These are phyloP conservation scores for Paralagenidium karlingii DNA, from an alignment of 352 stramenopile species.

Conservation along the genomic window DNA sequence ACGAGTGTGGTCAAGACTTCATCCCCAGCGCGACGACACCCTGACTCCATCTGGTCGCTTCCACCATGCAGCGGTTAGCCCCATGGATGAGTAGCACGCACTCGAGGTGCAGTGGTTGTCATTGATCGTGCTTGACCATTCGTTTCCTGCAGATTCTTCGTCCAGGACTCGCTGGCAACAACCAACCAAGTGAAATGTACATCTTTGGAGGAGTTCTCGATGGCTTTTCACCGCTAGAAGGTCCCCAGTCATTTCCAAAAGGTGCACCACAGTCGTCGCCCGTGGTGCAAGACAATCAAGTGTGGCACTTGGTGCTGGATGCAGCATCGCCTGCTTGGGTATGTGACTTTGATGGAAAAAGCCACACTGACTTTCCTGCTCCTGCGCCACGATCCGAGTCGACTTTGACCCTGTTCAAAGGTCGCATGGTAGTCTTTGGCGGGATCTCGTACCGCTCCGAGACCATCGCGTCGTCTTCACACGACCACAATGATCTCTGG, in stretches of 20 bases:
- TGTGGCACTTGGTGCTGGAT: neutral
- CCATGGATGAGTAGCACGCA: too few species aligned
- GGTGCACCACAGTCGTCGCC: too few species aligned
- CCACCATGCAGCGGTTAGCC: neutral
- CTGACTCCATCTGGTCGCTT: neutral
- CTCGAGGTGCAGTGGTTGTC: neutral
- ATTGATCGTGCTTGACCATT: neutral
- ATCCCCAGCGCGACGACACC: slow-evolving; percentile 11
- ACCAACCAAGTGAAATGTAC: slow-evolving; percentile 26
- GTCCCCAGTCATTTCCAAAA: too few species aligned
- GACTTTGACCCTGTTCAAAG: neutral
- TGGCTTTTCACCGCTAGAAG: slow-evolving; percentile 10
- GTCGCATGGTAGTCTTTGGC: neutral
- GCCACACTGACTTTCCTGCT: neutral
- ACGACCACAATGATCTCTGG: neutral
- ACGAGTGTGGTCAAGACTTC: slow-evolving; percentile 4
- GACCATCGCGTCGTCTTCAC: neutral
- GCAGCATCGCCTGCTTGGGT: neutral
- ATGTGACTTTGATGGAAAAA: neutral
- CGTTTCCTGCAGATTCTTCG: neutral
- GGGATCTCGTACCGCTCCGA: slow-evolving; percentile 1
- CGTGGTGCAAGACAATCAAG: neutral
- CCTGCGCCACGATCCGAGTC: neutral
- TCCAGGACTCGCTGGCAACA: slow-evolving; percentile 19
- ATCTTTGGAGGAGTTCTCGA: slow-evolving; percentile 35